Evolutionary conservation across 164 flowering plant species (phyloP), one percentile per base, ranked within the genome.

Genomic region (Nelumbo lutea): DNA sequence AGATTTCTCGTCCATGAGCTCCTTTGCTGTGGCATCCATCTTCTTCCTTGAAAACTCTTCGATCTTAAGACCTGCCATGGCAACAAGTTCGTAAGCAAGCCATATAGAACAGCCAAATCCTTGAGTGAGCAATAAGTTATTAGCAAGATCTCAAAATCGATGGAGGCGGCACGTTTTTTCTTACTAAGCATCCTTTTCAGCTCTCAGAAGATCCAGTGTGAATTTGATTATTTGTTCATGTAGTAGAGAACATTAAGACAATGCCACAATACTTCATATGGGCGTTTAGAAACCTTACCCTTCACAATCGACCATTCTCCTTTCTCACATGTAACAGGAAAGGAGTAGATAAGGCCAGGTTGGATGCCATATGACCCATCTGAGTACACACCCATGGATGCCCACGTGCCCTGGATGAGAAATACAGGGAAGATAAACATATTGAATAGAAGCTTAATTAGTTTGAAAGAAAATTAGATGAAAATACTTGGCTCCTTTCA

Each of bases 381-480:
- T 63, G 97, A 88, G 74, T 72, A 87, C 14, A 91, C 95, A 68
- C 97, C 97, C 98, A 94, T 91, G 8, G 97, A 94, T 10, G 88
- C 93, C 94, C 93, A 91, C 44, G 85, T 83, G 42, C 91, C 97
- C 94, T 91, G 79, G 5, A 66, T n/a, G 5, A 57, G 74, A 59
- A 11, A 57, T n/a, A 39, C 5, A 72, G 44, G 38, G 27, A n/a
- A n/a, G 57, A 62, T 8, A 43, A 62, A 41, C 11, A 69, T 39
- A 53, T 2, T 6, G 38, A 13, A 51, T 15, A n/a, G 40, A 67
- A 10, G 6, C 39, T 64, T 42, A 7, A 2, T 14, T 8, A 44
- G 5, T 50, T 38, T 42, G 45, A n/a, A 62, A 59, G 46, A 65
- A 5, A 55, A 9, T 42, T 8, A 45, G 5, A 27, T 27, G 27